These are phyloP conservation scores for Moesziomyces sp. DNA, from an alignment of 1,284 basidiomycete genomes.

Conservation along the genomic window DNA sequence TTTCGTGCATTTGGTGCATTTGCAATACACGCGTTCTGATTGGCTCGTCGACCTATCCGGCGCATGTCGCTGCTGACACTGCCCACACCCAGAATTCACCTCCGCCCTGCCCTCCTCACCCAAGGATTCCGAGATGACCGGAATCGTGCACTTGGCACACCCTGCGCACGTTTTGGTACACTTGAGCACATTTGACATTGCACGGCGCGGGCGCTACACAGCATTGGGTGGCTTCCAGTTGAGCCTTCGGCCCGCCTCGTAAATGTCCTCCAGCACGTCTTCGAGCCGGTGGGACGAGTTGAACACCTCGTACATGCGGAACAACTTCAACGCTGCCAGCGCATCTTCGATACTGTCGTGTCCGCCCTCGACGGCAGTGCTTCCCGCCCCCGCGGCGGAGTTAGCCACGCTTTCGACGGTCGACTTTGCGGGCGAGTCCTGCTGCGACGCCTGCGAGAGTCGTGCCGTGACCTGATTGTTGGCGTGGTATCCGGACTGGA, in stretches of 20 bases:
- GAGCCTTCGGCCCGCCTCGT: slow-evolving; percentile 70
- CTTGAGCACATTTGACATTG: too few species aligned
- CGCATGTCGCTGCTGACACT: too few species aligned
- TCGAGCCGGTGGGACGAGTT: slow-evolving; percentile 83
- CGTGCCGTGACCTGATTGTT: slow-evolving; percentile 41
- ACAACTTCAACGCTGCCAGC: slow-evolving; percentile 84
- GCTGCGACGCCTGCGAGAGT: slow-evolving; percentile 10
- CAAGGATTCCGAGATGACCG: too few species aligned
- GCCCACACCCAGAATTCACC: too few species aligned
- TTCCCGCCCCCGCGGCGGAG: slow-evolving; percentile 24
- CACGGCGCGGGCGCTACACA: background rate
- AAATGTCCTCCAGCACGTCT: slow-evolving; percentile 81
- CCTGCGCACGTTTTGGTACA: too few species aligned
- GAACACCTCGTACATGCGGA: slow-evolving; percentile 83
- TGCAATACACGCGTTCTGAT: too few species aligned
- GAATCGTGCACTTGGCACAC: too few species aligned
- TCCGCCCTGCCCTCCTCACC: too few species aligned
- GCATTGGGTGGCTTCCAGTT: slow-evolving; percentile 52
- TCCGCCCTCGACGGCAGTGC: slow-evolving; percentile 63
- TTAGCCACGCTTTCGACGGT: slow-evolving; percentile 9
- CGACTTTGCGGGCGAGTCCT: slow-evolving; percentile 5
- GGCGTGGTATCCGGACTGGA: slow-evolving; percentile 77
- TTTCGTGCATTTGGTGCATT: too few species aligned
- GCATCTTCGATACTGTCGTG: slow-evolving; percentile 97
- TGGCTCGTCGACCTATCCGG: too few species aligned